Conservation (phyloP, 495 filamentous ascomycete species). For the Beverwykella pulmonaria region DNA sequence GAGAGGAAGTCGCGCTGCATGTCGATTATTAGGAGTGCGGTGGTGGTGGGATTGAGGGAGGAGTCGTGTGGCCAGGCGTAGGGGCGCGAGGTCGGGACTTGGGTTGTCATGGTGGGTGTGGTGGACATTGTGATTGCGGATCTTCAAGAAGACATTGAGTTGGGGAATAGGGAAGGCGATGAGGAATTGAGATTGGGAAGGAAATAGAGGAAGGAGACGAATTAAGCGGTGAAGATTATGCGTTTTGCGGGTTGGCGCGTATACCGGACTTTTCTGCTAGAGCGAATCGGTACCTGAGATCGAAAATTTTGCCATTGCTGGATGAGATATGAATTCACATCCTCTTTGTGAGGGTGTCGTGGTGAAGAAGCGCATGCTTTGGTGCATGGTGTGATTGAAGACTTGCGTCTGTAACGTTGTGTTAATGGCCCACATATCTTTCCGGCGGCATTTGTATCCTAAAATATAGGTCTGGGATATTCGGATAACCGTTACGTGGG, state of each 20-base stretch:
- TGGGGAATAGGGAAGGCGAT: background rate
- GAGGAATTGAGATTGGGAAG: background rate
- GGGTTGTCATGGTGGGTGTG: slow-evolving; percentile 1
- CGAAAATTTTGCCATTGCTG: background rate
- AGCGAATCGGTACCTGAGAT: background rate
- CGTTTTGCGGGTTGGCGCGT: background rate
- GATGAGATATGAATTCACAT: background rate
- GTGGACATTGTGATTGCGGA: background rate
- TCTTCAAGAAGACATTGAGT: background rate
- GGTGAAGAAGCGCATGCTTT: too few relatives aligned
- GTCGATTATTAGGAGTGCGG: slow-evolving; percentile 69
- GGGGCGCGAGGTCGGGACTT: slow-evolving; percentile 46
- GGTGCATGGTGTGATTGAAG: too few relatives aligned
- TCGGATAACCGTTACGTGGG: background rate
- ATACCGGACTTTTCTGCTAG: background rate
- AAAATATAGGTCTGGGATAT: too few relatives aligned
- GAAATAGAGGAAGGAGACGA: background rate
- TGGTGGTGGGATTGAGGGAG: slow-evolving; percentile 58
- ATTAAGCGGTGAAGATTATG: background rate
- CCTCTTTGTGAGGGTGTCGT: background rate
- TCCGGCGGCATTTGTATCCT: background rate
- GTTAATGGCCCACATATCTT: too few relatives aligned
- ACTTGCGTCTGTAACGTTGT: too few relatives aligned
- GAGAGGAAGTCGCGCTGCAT: slow-evolving; percentile 74
- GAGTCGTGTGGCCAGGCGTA: slow-evolving; percentile 68